Percentiles rank a stretch among this genome's conserved stretches.
phyloP scores from a whole-genome alignment of 2,329 filamentous ascomycete species.

The Fusarium sarcochroum region DNA sequence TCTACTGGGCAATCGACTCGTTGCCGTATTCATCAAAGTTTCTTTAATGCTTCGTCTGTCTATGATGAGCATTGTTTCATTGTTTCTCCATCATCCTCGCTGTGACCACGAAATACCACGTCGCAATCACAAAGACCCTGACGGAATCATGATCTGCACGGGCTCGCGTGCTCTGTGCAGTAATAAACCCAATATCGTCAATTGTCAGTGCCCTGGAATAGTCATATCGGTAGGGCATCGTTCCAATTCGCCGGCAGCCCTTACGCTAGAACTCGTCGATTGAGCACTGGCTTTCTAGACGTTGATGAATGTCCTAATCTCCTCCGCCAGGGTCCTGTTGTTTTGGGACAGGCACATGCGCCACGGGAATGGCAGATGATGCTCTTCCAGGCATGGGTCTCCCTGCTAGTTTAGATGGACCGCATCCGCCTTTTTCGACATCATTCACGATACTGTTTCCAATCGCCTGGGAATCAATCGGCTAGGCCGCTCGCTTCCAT shows the following conservation, averaged over 20 bases:
- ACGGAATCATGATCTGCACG: conserved; percentile 25
- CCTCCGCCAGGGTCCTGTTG: conserved; percentile 29
- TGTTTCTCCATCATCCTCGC: conserved; percentile 6
- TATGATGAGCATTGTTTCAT: conserved; percentile 19
- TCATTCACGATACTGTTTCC: conserved; percentile 42
- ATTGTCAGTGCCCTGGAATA: background rate
- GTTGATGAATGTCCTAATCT: conserved; percentile 28
- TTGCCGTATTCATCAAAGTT: conserved; percentile 8
- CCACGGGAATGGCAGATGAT: conserved; percentile 36
- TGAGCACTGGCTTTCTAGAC: conserved; percentile 27
- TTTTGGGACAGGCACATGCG: conserved; percentile 29
- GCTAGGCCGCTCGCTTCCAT: conserved; percentile 28
- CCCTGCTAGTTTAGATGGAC: conserved; percentile 31
- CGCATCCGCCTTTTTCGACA: conserved; percentile 33
- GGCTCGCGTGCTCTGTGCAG: conserved; percentile 15
- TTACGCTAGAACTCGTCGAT: conserved; percentile 29
- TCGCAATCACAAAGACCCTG: conserved; percentile 18
- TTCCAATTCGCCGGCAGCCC: conserved; percentile 1
- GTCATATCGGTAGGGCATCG: conserved; percentile 5
- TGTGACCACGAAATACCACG: conserved; percentile 23
- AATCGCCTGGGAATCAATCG: conserved; percentile 42
- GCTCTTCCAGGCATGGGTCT: conserved; percentile 40
- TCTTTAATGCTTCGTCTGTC: conserved; percentile 17
- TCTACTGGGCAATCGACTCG: conserved; percentile 2
- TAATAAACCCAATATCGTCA: conserved; percentile 16